These are phyloP conservation scores for Rutstroemia sp. DNA, from an alignment of 2,329 filamentous ascomycete species.

Conservation along the genomic window DNA sequence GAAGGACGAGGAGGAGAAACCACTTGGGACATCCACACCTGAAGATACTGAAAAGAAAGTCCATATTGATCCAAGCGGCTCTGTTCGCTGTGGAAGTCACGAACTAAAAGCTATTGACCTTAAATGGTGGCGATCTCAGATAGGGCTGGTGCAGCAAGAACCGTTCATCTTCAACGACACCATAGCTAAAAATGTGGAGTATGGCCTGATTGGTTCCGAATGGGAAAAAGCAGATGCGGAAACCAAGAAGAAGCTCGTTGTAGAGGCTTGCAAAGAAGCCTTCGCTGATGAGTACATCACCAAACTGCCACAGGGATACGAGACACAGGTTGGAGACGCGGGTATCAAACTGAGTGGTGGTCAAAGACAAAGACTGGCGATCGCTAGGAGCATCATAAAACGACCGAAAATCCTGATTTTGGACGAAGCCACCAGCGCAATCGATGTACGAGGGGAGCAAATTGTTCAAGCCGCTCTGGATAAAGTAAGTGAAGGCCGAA, in stretches of 20 bases:
- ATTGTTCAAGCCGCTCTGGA: slow-evolving; percentile 49
- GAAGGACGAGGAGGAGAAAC: slow-evolving; percentile 29
- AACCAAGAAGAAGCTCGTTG: slow-evolving; percentile 51
- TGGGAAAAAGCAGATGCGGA: slow-evolving; percentile 47
- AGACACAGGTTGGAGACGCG: slow-evolving; percentile 67
- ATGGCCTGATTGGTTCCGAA: slow-evolving; percentile 46
- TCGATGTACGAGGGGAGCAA: slow-evolving; percentile 38
- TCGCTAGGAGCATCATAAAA: slow-evolving; percentile 61
- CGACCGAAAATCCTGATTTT: slow-evolving; percentile 62
- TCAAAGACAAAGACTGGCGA: slow-evolving; percentile 71
- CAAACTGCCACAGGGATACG: slow-evolving; percentile 56
- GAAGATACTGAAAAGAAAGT: slow-evolving; percentile 24
- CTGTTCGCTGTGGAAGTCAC: slow-evolving; percentile 45
- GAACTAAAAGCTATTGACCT: slow-evolving; percentile 51
- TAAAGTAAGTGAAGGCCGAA: slow-evolving; percentile 50
- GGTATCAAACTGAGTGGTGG: slow-evolving; percentile 74
- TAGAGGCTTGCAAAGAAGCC: slow-evolving; percentile 56
- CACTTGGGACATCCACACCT: slow-evolving; percentile 8
- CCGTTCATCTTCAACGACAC: slow-evolving; percentile 61
- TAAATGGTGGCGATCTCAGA: slow-evolving; percentile 53
- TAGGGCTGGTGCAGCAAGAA: slow-evolving; percentile 61
- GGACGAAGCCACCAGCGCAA: slow-evolving; percentile 58
- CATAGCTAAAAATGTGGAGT: slow-evolving; percentile 55
- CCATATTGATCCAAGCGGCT: slow-evolving; percentile 41
- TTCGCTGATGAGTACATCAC: slow-evolving; percentile 65